Percentiles rank a stretch among this genome's conserved stretches.
These are phyloP conservation scores for Neurospora sp. DNA, from an alignment of 495 filamentous ascomycete species.

Conservation along the genomic window DNA sequence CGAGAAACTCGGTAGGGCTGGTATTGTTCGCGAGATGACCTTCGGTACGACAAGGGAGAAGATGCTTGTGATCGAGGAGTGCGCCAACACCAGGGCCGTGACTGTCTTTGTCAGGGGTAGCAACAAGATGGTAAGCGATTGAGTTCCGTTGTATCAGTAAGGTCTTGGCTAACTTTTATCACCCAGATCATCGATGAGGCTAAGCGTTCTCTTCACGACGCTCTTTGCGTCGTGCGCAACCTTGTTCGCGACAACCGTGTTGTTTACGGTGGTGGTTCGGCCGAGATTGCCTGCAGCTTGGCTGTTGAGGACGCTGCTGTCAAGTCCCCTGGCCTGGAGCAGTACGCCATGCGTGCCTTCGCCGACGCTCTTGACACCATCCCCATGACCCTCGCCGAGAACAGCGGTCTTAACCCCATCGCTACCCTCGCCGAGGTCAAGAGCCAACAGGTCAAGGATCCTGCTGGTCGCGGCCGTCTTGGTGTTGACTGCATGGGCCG, in stretches of 20 bases:
- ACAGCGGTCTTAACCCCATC: constrained; percentile 91
- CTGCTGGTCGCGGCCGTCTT: constrained; percentile 52
- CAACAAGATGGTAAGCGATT: constrained; percentile 85
- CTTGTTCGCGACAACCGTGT: constrained; percentile 92
- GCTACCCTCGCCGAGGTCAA: constrained; percentile 92
- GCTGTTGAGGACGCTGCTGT: constrained; percentile 93
- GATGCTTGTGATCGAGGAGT: constrained; percentile 99
- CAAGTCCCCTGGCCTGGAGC: constrained; percentile 90
- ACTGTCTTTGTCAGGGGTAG: constrained; percentile 93
- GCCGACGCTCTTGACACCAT: constrained; percentile 89
- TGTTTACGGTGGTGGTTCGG: constrained; percentile 96
- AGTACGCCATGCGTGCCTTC: constrained; percentile 98
- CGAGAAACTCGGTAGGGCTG: constrained; percentile 84
- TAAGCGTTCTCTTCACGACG: constrained; percentile 93
- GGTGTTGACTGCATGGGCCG: constrained; percentile 97
- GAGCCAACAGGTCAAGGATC: constrained; percentile 87
- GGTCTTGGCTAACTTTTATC: constrained; percentile 10
- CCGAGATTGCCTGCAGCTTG: constrained; percentile 94
- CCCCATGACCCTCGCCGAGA: constrained; percentile 95
- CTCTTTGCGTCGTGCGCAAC: constrained; percentile 95
- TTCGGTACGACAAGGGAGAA: constrained; percentile 98
- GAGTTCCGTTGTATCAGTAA: background rate
- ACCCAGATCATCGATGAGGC: constrained; percentile 93
- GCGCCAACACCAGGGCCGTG: constrained; percentile 92
- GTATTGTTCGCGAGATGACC: constrained; percentile 84